These are phyloP conservation scores for Boletus rubescentipes DNA, from an alignment of 768 basidiomycete species.

Conservation along the genomic window DNA sequence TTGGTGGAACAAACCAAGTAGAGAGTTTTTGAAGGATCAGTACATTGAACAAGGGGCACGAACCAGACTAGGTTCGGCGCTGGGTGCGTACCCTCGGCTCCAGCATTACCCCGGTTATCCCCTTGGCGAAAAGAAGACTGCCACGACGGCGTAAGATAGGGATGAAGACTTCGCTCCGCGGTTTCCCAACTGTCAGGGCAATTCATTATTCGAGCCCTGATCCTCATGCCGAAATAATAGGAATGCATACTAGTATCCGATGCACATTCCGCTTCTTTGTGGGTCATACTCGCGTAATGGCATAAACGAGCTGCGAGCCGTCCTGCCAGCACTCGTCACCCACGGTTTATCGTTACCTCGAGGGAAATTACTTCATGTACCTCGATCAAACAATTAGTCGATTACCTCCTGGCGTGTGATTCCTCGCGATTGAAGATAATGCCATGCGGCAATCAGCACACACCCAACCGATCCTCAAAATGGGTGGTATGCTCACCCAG, in stretches of 20 bases:
- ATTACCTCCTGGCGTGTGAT: background rate
- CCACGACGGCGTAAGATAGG: background rate
- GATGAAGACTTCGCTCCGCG: conserved; percentile 12
- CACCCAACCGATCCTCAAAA: background rate
- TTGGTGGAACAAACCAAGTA: no score
- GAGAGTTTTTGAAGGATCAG: no score
- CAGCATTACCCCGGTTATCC: background rate
- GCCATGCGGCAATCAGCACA: background rate
- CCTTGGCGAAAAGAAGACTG: background rate
- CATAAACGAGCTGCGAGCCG: background rate
- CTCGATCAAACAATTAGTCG: conserved; percentile 1
- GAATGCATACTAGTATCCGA: background rate
- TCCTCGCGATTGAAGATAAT: background rate
- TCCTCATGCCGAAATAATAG: conserved; percentile 14
- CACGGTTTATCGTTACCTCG: conserved; percentile 2
- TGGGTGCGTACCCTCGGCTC: background rate
- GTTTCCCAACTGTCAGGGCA: conserved; percentile 5
- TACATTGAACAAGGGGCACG: no score
- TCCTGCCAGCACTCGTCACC: background rate
- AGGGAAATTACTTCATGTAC: conserved; percentile 8
- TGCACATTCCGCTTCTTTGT: background rate
- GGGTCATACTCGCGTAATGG: conserved; percentile 3
- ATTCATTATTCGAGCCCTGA: conserved; percentile 14
- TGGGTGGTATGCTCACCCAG: conserved; percentile 1
- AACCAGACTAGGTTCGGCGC: background rate